phyloP scores from a whole-genome alignment of 352 stramenopile genomes.

The Pythium rhizo-oryzae region DNA sequence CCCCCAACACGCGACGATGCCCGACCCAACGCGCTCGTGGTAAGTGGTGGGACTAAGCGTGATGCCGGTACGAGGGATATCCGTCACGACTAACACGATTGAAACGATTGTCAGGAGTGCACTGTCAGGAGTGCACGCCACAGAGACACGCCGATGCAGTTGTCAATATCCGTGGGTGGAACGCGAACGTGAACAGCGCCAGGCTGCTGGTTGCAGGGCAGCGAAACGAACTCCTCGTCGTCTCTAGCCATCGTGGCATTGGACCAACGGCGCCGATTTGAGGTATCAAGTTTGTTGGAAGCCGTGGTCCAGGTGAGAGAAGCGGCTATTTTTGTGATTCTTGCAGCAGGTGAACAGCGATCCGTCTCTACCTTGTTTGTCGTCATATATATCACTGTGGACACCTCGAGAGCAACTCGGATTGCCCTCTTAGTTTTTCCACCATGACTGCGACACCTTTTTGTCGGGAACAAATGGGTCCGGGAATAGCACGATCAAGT shows the following conservation, averaged over 20 bases:
- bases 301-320: background rate
- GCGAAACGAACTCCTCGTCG: background rate
- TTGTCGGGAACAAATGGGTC: background rate
- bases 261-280: too few species aligned
- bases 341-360: too few species aligned
- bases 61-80: conserved; percentile 56
- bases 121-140: conserved; percentile 11
- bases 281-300: too few species aligned
- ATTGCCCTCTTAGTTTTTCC: too few species aligned
- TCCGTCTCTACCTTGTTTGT: too few species aligned
- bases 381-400: too few species aligned
- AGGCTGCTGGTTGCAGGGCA: background rate
- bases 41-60: conserved; percentile 34
- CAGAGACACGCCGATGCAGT: conserved; percentile 12
- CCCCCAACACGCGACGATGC: conserved; percentile 39
- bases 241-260: background rate
- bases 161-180: conserved; percentile 1
- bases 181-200: background rate
- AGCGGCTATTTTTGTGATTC: too few species aligned
- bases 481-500: too few species aligned
- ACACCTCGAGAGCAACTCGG: too few species aligned
- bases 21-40: conserved; percentile 34
- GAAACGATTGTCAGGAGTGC: conserved; percentile 11
- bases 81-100: conserved; percentile 42
- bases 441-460: background rate